These are phyloP conservation scores for Russula sp. DNA, from an alignment of 768 basidiomycete species.

Conservation along the genomic window DNA sequence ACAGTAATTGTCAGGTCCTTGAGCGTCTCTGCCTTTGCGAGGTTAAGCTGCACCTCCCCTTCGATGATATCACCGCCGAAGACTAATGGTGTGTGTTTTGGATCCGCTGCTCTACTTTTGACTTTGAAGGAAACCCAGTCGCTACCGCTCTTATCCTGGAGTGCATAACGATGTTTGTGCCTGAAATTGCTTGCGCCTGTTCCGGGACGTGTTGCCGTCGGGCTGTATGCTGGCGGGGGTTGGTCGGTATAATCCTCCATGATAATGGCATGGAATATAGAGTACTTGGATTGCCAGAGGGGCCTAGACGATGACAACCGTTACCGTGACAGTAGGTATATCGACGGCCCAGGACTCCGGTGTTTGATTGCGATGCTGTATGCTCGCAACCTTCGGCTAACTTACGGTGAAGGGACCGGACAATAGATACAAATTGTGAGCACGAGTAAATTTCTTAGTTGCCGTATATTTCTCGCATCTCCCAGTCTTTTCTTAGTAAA, in stretches of 20 bases:
- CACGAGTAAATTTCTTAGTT: no score
- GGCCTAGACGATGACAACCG: no score
- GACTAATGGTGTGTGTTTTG: constrained; percentile 20
- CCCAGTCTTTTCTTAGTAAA: no score
- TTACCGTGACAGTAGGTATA: no score
- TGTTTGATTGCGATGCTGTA: no score
- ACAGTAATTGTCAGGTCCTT: constrained; percentile 23
- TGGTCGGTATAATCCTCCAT: neutral
- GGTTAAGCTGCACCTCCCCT: constrained; percentile 20
- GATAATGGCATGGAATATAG: neutral
- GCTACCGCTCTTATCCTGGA: constrained; percentile 4
- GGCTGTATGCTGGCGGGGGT: constrained; percentile 13
- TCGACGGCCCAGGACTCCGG: no score
- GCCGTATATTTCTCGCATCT: no score
- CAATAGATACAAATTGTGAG: no score
- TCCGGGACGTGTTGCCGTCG: neutral
- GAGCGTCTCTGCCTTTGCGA: constrained; percentile 21
- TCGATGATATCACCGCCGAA: constrained; percentile 23
- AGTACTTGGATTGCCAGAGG: neutral
- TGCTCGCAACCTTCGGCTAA: no score
- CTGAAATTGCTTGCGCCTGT: neutral
- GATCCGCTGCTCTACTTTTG: constrained; percentile 20
- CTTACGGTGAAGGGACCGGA: no score
- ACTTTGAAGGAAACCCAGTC: constrained; percentile 22
- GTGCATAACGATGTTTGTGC: constrained; percentile 13